Evolutionary conservation across 345 rosid species (phyloP), one percentile per base, ranked within the genome.

Genomic region (Viola odorata): DNA sequence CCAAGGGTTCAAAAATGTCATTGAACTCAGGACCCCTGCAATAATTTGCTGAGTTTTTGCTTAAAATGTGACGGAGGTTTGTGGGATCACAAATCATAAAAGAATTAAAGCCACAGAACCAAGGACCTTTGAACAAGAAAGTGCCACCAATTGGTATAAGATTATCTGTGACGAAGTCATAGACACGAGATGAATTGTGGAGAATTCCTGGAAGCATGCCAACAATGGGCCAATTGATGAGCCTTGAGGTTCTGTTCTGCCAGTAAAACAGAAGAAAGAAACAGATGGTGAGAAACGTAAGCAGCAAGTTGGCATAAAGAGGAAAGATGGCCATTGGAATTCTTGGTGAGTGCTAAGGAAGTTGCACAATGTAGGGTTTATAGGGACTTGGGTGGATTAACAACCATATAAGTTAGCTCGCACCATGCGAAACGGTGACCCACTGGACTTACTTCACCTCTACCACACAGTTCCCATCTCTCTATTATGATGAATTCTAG

Each of bases 51-150:
- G 23, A 59, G 3, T 69, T 68, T 4, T 17, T 16, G 10, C 38
- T 68, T 55, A 73, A 37, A 44, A 68, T 63, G 38, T 64, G 54
- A 3, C 45, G 61, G 11, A 63, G 50, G 44, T 68, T 54, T 4
- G 47, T 51, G 0, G 69, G 77, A 23, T 73, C 45, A 45, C 65
- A 14, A 12, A 69, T 73, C 48, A 58, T 0, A 12, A 68, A 4
- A 12, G 6, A 17, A 4, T 73, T 53, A 51, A 54, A 14, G 7
- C 52, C 54, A 8, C 45, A 41, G 6, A 73, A 49, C 65, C 45
- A 49, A 17, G 67, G 55, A 4, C 67, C 62, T 56, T 47, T 61
- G 49, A 61, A 49, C 7, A 15, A 3, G 45, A 61, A 49, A 15
- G 65, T 61, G 8, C 48, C 65, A 6, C 65, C 65, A 9, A 12